Percentiles rank a stretch among this genome's conserved stretches.
These are phyloP conservation scores for Rhodotorula sphaerocarpa DNA, from an alignment of 768 basidiomycete genomes.

Conservation along the genomic window DNA sequence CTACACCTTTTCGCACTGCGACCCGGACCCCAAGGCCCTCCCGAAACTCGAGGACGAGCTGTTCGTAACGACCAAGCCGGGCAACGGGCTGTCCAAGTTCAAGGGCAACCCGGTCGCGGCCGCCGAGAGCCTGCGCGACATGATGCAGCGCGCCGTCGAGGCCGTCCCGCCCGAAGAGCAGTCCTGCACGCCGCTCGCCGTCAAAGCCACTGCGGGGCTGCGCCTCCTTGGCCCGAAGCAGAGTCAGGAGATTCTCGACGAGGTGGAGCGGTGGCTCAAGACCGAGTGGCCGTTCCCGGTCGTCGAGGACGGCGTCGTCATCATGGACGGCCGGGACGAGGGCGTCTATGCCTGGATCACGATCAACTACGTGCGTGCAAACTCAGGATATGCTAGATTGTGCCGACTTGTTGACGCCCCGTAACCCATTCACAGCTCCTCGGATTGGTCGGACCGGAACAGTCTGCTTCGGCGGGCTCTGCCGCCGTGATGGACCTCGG, in stretches of 20 bases:
- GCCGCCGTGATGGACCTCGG: slow-evolving; percentile 93
- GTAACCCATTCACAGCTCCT: slow-evolving; percentile 49
- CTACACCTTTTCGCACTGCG: slow-evolving; percentile 66
- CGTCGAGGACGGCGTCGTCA: slow-evolving; percentile 60
- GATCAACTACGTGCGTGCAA: slow-evolving; percentile 62
- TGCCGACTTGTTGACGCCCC: not conserved
- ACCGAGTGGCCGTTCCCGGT: slow-evolving; percentile 61
- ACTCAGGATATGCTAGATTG: not conserved
- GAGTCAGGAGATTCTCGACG: slow-evolving; percentile 63
- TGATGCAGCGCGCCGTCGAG: slow-evolving; percentile 69
- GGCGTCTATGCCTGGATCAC: slow-evolving; percentile 98
- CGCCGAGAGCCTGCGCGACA: slow-evolving; percentile 65
- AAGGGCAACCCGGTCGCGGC: slow-evolving; percentile 57
- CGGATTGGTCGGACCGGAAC: slow-evolving; percentile 57
- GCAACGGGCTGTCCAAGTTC: slow-evolving; percentile 56
- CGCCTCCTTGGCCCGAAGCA: slow-evolving; percentile 59
- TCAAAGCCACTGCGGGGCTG: slow-evolving; percentile 87
- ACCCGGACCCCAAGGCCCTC: slow-evolving; percentile 47
- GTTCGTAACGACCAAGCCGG: slow-evolving; percentile 72
- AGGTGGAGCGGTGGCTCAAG: slow-evolving; percentile 58
- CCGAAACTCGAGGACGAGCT: slow-evolving; percentile 85
- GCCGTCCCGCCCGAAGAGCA: slow-evolving; percentile 63
- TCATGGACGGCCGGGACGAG: slow-evolving; percentile 95
- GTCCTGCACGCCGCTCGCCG: slow-evolving; percentile 73
- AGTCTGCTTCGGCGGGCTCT: slow-evolving; percentile 50